A percentile compares a stretch with the other conserved stretches of the same genome.
Conservation (phyloP, 1,284 basidiomycete species). For the Moesziomyces aphidis region DNA sequence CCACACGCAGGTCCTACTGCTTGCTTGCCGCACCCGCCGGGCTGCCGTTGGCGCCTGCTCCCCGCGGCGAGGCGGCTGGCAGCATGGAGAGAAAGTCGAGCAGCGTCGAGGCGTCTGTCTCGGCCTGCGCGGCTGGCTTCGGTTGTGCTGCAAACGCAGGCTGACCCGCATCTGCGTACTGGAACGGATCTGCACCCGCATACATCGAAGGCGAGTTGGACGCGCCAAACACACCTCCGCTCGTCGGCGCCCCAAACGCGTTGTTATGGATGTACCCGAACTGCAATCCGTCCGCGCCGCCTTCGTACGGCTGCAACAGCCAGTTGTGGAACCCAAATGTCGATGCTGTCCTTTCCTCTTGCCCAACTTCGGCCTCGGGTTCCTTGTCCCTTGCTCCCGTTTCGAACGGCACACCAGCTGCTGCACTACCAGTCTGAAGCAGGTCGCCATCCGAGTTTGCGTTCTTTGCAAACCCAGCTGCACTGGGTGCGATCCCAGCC, state of each 20-base stretch:
- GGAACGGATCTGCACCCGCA: constrained; percentile 10
- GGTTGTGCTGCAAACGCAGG: not conserved
- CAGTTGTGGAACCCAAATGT: constrained; percentile 50
- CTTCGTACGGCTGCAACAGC: constrained; percentile 46
- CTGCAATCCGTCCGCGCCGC: constrained; percentile 21
- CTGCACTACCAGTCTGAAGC: not conserved
- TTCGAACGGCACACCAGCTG: not conserved
- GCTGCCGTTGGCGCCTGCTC: not conserved
- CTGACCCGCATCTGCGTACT: not conserved
- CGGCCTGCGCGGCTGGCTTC: not conserved
- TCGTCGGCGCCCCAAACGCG: too few species aligned
- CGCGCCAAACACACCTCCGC: constrained; percentile 3
- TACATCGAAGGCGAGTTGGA: constrained; percentile 11
- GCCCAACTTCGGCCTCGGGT: not conserved
- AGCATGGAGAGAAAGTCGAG: constrained; percentile 35
- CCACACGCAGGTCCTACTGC: not conserved
- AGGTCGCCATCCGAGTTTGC: not conserved
- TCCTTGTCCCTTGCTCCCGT: not conserved
- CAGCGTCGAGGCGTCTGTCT: constrained; percentile 21
- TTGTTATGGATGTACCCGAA: not conserved
- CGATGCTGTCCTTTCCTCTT: constrained; percentile 8
- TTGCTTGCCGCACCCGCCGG: not conserved
- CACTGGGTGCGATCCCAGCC: constrained; percentile 1
- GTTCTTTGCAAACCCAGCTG: constrained; percentile 3
- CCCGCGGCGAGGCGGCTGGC: constrained; percentile 7